Conservation (phyloP, 305 asterid genomes). For the Plantago coronopus region DNA sequence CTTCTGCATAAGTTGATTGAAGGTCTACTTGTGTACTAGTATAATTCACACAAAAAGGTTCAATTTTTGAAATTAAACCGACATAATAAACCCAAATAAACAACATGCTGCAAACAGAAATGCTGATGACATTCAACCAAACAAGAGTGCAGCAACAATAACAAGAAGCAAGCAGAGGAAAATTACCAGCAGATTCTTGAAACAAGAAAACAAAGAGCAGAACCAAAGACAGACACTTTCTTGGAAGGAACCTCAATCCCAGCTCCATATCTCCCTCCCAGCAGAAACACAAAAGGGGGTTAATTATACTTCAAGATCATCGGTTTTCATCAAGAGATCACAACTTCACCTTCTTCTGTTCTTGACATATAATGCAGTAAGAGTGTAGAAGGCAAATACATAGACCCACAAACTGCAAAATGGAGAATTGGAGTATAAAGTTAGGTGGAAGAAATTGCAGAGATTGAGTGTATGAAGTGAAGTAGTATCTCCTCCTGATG, state of each 20-base stretch:
- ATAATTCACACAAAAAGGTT: no score
- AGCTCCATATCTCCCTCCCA: conserved; percentile 44
- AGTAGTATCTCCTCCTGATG: conserved; percentile 31
- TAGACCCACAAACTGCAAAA: conserved; percentile 32
- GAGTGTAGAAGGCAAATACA: conserved; percentile 23
- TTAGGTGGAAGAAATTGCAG: conserved; percentile 28
- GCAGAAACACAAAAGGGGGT: conserved; percentile 15
- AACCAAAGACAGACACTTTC: conserved; percentile 28
- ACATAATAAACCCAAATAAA: no score
- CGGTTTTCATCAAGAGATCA: conserved; percentile 23
- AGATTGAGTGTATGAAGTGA: conserved; percentile 33
- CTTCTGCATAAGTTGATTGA: no score
- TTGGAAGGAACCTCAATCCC: conserved; percentile 30
- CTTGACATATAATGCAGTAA: conserved; percentile 27
- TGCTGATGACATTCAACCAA: neutral
- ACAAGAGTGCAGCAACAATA: neutral
- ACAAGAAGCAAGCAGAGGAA: conserved; percentile 14
- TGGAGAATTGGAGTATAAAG: conserved; percentile 20
- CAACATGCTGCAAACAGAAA: neutral
- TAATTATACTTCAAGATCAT: conserved; percentile 30
- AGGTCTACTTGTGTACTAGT: no score
- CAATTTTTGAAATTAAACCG: no score
- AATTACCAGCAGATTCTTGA: conserved; percentile 71
- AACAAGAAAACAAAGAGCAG: conserved; percentile 35
- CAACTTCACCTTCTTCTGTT: conserved; percentile 11